These are phyloP conservation scores for Vitis labrusca DNA, from an alignment of 164 flowering plant genomes.

Conservation along the genomic window DNA sequence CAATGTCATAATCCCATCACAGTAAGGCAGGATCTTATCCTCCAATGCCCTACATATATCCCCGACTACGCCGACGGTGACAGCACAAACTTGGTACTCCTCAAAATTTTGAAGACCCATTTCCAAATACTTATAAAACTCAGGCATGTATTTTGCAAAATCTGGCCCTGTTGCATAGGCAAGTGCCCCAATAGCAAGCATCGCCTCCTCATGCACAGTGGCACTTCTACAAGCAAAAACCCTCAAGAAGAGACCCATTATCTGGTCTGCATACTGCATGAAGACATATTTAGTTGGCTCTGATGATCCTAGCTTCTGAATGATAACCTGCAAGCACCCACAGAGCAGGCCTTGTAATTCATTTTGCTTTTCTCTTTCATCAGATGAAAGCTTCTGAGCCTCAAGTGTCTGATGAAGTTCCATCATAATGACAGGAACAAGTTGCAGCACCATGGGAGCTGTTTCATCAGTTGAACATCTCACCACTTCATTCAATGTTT, in stretches of 20 bases:
- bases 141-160: conserved; percentile 65
- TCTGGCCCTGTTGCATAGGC: conserved; percentile 61
- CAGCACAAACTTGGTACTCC: conserved; percentile 75
- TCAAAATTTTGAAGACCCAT: conserved; percentile 81
- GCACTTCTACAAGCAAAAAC: conserved; percentile 72
- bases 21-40: conserved; percentile 60
- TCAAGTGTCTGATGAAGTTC: conserved; percentile 69
- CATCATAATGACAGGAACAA: conserved; percentile 57
- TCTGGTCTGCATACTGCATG: conserved; percentile 66
- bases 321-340: conserved; percentile 69
- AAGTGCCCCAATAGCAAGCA: conserved; percentile 73
- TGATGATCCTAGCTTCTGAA: conserved; percentile 62
- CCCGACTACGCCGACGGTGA: conserved; percentile 72
- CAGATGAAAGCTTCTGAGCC: conserved; percentile 52
- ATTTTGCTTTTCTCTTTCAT: conserved; percentile 56
- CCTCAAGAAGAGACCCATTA: conserved; percentile 61
- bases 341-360: conserved; percentile 72
- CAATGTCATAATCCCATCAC: conserved; percentile 74
- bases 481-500: conserved; percentile 72
- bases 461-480: conserved; percentile 70
- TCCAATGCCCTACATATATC: conserved; percentile 72
- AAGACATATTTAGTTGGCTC: conserved; percentile 52
- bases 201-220: conserved; percentile 74
- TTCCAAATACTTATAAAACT: conserved; percentile 62
- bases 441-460: conserved; percentile 54